Evolutionary conservation across 768 basidiomycete species (phyloP), one percentile per base, ranked within the genome.

Genomic region (Leccinum pellstonianum): DNA sequence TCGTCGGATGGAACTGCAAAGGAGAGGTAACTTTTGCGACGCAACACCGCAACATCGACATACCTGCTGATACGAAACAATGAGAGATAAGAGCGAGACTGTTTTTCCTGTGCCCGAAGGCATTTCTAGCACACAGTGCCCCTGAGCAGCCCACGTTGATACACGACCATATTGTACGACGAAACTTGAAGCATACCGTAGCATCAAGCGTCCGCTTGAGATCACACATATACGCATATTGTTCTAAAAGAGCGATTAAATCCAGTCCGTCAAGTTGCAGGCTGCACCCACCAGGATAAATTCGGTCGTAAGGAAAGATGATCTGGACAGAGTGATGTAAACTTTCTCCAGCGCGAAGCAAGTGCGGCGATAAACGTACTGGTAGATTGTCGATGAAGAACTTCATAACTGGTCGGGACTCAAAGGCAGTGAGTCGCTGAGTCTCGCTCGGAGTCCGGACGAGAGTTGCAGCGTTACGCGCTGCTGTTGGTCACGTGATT

Each of bases 111-210:
- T 99, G 15, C 97, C 97, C 11, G 97, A 98, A 62, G 97, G 97
- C 97, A 99, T 99, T 79, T 99, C 97, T 38, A 99, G 83, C n/a
- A 98, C 93, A 73, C 97, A 98, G 66, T 99, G 97, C 53, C 97
- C 97, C 95, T 98, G 69, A 38, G 66, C 38, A 47, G 41, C 35
- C 59, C 49, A 14, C n/a, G 15, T 29, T 59, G 41, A 51, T 41
- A 41, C 57, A 52, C n/a, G 14, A 9, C 19, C 23, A 52, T 31
- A 17, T 29, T 37, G 38, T 35, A 50, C 43, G 15, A 47, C n/a
- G 46, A 9, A 17, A 21, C 37, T 37, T 37, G 27, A 33, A 49
- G 68, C 78, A 62, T 73, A 95, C 95, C 60, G 92, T 88, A 37
- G 95, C 95, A 76, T 99, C 97, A 17, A 99, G 83, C 2, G 96